Conservation (phyloP, 495 filamentous ascomycete species). For the Letharia lupina region DNA sequence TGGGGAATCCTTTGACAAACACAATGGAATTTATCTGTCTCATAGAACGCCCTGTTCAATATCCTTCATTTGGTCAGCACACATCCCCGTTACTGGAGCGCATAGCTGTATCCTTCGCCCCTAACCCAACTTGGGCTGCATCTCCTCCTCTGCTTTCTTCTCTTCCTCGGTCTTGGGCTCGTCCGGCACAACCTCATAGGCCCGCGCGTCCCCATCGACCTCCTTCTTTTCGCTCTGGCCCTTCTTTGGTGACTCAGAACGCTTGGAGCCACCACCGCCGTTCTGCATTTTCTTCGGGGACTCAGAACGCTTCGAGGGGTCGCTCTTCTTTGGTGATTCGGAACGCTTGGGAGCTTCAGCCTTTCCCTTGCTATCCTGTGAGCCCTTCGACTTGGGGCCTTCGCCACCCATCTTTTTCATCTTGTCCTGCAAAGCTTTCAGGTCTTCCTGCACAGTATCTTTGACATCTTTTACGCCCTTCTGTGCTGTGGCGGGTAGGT, state of each 20-base stretch:
- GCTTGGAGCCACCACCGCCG: background rate
- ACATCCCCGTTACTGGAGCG: background rate
- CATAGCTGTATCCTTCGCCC: background rate
- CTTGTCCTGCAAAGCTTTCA: slow-evolving; percentile 5
- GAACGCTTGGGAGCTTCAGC: background rate
- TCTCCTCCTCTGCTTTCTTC: slow-evolving; percentile 22
- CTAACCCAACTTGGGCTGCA: slow-evolving; percentile 17
- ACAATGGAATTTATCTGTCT: background rate
- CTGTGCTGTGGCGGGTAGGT: background rate
- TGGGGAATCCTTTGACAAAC: slow-evolving; percentile 1
- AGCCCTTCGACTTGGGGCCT: background rate
- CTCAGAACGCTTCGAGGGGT: background rate
- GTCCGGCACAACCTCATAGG: slow-evolving; percentile 25
- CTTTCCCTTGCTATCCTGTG: slow-evolving; percentile 1
- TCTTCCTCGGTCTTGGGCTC: slow-evolving; percentile 21
- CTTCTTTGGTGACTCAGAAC: slow-evolving; percentile 7
- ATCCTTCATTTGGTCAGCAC: background rate
- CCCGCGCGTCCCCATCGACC: slow-evolving; percentile 12
- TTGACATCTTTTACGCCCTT: background rate
- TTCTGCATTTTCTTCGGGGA: background rate
- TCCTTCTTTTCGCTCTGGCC: slow-evolving; percentile 10
- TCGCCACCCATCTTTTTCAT: slow-evolving; percentile 13
- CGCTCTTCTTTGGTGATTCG: slow-evolving; percentile 1
- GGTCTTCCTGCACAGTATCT: slow-evolving; percentile 1
- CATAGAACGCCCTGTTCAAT: slow-evolving; percentile 4